These are phyloP conservation scores for Podila epigama DNA, from an alignment of 192 early-diverging fungal species.

Conservation along the genomic window DNA sequence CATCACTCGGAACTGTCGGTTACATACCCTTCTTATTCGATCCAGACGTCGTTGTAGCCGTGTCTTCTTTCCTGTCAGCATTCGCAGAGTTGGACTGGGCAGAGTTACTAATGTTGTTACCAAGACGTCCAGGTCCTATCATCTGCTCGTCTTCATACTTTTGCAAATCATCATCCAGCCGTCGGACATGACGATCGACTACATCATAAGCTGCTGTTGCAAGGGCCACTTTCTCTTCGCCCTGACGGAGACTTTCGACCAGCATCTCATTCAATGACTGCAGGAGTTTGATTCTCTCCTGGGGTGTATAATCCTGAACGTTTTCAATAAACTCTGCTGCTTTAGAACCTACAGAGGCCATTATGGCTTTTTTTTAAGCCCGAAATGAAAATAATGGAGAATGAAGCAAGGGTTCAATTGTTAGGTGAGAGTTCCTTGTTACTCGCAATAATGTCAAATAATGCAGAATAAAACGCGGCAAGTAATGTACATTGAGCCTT, in stretches of 20 bases:
- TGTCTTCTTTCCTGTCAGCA: conserved; percentile 54
- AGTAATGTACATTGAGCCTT: conserved; percentile 65
- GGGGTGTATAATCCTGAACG: conserved; percentile 58
- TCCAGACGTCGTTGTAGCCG: conserved; percentile 29
- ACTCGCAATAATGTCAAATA: not conserved
- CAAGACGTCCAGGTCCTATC: conserved; percentile 60
- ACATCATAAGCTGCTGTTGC: conserved; percentile 94
- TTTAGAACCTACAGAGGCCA: conserved; percentile 69
- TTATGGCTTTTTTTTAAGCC: conserved; percentile 62
- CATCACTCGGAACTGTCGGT: not conserved
- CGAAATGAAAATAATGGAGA: not conserved
- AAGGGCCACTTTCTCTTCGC: conserved; percentile 93
- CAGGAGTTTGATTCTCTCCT: conserved; percentile 62
- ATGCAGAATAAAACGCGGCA: not conserved
- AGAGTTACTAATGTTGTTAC: conserved; percentile 32
- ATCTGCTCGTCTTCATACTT: conserved; percentile 94
- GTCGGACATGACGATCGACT: conserved; percentile 88
- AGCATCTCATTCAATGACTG: conserved; percentile 63
- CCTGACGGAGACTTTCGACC: conserved; percentile 81
- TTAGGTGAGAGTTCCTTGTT: not conserved
- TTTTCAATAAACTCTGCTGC: conserved; percentile 79
- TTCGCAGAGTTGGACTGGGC: conserved; percentile 18
- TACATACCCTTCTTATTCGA: conserved; percentile 38
- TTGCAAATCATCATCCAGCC: conserved; percentile 89
- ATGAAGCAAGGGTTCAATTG: not conserved